Evolutionary conservation across 768 basidiomycete species (phyloP), one percentile per base, ranked within the genome.

Genomic region (Psilocybe cubensis): DNA sequence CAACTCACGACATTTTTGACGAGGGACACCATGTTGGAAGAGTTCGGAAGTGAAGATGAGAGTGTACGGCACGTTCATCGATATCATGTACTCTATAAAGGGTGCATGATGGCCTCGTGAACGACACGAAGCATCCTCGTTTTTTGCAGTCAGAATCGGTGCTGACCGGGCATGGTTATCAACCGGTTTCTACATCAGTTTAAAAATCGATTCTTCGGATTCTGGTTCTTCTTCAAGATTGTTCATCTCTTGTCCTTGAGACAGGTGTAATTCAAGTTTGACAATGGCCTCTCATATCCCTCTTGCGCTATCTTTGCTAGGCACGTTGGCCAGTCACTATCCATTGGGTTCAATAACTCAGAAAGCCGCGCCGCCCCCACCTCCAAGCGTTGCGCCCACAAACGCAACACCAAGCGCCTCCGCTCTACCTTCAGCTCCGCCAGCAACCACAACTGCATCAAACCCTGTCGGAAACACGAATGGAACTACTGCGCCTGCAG

Each of bases 221-320:
- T 52, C 52, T 38, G 50, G 42, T 53, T 33, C 52, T 58, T 57
- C 54, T 48, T 46, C 54, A 50, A 56, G 51, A 55, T 61, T 57
- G 31, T 27, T 9, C 50, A 31, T 54, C 41, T 56, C 58, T 49
- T 21, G 33, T 50, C 59, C 38, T 38, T 49, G 52, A 42, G 14
- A 23, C 25, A 48, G 31, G n/a, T 28, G 45, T 52, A 24, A 25
- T 40, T 28, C 43, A 38, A 41, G 41, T 27, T 50, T 57, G n/a
- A 54, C 48, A 33, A 79, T 82, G 77, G 68, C 79, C 35, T 75
- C 77, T 42, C 71, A 75, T 63, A 75, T 82, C 59, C 78, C 79
- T 18, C 65, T 78, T 48, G 79, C 80, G 20, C 64, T 82, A 40
- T 79, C 80, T 27, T 66, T 81, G 42, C 69, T 82, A 41, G 68